phyloP scores from a whole-genome alignment of 192 early-diverging fungal genomes.

The Geranomyces michiganensis region DNA sequence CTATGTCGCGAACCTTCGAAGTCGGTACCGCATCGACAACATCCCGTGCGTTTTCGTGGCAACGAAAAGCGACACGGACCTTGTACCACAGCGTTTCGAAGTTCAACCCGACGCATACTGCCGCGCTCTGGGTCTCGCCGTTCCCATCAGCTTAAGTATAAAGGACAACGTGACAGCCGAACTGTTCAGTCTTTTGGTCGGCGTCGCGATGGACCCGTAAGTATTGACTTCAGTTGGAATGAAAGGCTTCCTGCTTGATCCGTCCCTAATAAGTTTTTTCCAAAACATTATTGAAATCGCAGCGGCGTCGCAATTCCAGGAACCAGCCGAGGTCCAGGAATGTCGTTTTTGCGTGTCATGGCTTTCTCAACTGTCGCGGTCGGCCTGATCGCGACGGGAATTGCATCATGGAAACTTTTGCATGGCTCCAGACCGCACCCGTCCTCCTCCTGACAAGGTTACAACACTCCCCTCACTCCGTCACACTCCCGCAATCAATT shows the following conservation, averaged over 20 bases:
- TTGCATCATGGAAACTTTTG: constrained; percentile 22
- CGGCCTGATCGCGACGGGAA: constrained; percentile 33
- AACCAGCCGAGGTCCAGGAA: background rate
- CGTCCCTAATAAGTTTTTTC: background rate
- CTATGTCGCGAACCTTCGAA: constrained; percentile 82
- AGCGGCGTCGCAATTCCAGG: constrained; percentile 38
- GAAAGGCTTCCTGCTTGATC: background rate
- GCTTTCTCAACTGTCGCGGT: constrained; percentile 42
- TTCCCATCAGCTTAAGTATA: constrained; percentile 91
- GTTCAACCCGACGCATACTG: constrained; percentile 95
- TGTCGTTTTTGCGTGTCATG: constrained; percentile 15
- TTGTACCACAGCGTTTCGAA: constrained; percentile 81
- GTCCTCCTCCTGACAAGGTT: too few relatives aligned
- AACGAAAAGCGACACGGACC: constrained; percentile 91
- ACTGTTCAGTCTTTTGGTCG: constrained; percentile 83
- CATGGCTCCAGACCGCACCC: constrained; percentile 11
- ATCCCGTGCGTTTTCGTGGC: constrained; percentile 92
- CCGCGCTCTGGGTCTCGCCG: constrained; percentile 76
- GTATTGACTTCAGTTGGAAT: constrained; percentile 19
- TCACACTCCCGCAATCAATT: too few relatives aligned
- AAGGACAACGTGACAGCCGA: constrained; percentile 84
- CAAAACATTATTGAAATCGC: background rate
- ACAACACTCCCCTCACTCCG: too few relatives aligned
- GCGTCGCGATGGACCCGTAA: constrained; percentile 82
- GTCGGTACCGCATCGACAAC: constrained; percentile 80